Evolutionary conservation across 257 asterid genomes (phyloP), one percentile per base, ranked within the genome.

Genomic region (Solanum clarkiae): DNA sequence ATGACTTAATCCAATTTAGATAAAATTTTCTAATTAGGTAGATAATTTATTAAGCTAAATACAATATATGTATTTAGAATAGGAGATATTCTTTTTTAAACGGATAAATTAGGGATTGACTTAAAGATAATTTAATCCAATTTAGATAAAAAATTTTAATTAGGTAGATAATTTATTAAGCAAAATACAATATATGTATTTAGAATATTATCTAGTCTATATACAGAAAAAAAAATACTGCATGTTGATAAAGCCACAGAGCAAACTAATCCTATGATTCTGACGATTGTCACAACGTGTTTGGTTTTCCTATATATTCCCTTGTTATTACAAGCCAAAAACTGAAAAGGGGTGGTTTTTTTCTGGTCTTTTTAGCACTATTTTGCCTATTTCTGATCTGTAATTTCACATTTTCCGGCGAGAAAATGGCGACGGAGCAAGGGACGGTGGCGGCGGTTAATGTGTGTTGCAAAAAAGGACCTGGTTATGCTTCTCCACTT

Each of bases 401-500:
- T 7, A 53, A 9, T 77, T 77, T 77, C 59, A 49, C 47, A 22
- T 8, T 17, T 57, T 51, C 54, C 51, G 68, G 51, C 54, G 75
- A 70, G 75, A 66, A 81, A 83, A 93, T 94, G 98, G 98, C 97
- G 1, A 89, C 92, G 36, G 97, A 92, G 75, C 96, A 92, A 70
- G 92, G 92, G 55, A 71, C 83, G 20, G 95, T 87, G 85, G 87
- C 11, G 85, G 87, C 3, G 24, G 85, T 70, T 56, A 91, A 60
- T 26, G 89, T 88, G 18, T 97, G 98, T 90, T 90, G 94, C 62
- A 86, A 88, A 84, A 90, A 84, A 85, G 99, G 99, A 7, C 99
- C 99, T 1, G 99, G 99, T 1, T 97, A 97, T 87, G 95, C 98
- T 82, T 84, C 92, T 81, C 99, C 99, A 5, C 90, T 93, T 75